Percentiles rank a stretch among this genome's conserved stretches.
Conservation (phyloP, 306 rosid species). For the Medicago arabica region DNA sequence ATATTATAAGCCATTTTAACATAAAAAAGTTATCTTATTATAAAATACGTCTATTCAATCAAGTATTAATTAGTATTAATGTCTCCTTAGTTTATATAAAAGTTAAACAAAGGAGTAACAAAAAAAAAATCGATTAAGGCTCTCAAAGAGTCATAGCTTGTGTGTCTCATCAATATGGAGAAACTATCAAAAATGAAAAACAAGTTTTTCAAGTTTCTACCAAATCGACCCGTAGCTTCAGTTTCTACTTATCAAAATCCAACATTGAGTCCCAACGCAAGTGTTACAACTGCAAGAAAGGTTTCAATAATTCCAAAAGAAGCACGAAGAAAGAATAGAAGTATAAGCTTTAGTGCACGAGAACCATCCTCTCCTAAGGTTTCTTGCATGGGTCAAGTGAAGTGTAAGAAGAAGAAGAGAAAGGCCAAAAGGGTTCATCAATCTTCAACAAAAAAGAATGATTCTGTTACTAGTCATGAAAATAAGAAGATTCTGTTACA, state of each 20-base stretch:
- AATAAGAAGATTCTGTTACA: slow-evolving; percentile 16
- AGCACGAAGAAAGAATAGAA: slow-evolving; percentile 40
- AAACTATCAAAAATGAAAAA: not conserved
- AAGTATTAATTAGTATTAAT: too few species aligned
- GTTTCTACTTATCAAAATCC: not conserved
- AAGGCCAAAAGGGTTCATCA: not conserved
- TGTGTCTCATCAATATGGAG: not conserved
- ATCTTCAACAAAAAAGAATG: not conserved
- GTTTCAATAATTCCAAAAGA: slow-evolving; percentile 48
- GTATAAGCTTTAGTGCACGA: slow-evolving; percentile 35
- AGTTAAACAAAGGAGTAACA: too few species aligned
- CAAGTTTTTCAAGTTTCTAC: not conserved
- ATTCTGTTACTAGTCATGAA: slow-evolving; percentile 11
- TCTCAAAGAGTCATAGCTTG: not conserved
- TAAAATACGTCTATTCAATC: too few species aligned
- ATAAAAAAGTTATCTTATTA: too few species aligned
- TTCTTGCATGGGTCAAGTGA: slow-evolving; percentile 55
- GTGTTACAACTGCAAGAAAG: not conserved
- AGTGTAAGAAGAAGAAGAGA: slow-evolving; percentile 39
- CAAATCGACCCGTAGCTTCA: not conserved
- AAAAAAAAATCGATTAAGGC: not conserved
- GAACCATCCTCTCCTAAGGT: slow-evolving; percentile 60
- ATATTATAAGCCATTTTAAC: too few species aligned
- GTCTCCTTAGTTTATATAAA: too few species aligned
- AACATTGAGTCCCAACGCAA: not conserved